These are phyloP conservation scores for Balamuthia mandrillaris DNA, from an alignment of 208 protist species.

Conservation along the genomic window DNA sequence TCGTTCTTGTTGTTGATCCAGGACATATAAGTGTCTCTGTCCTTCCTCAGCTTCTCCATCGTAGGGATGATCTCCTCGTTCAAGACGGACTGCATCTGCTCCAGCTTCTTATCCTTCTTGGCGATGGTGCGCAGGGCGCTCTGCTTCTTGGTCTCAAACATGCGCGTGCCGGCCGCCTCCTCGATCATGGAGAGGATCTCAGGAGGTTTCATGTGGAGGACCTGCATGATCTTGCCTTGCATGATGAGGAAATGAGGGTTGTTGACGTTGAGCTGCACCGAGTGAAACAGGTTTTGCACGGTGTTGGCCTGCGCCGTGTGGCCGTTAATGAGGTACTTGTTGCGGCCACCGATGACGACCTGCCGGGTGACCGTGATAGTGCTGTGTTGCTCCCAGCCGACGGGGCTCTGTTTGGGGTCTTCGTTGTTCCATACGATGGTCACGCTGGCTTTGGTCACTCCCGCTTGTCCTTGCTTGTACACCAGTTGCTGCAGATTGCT, in stretches of 20 bases:
- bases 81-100: conserved; percentile 91
- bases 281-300: conserved; percentile 99
- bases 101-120: conserved; percentile 98
- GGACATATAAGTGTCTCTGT: conserved; percentile 71
- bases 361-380: conserved; percentile 95
- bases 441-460: conserved; percentile 97
- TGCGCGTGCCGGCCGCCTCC: conserved; percentile 98
- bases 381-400: conserved; percentile 94
- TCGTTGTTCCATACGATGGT: conserved; percentile 98
- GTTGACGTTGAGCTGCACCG: conserved; percentile 99
- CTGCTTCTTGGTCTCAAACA: conserved; percentile 97
- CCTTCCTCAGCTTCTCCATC: conserved; percentile 77
- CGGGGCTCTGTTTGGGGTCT: conserved; percentile 87
- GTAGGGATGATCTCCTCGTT: conserved; percentile 83
- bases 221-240: conserved; percentile 96
- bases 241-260: conserved; percentile 99
- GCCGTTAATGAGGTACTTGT: conserved; percentile 99
- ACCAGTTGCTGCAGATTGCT: conserved; percentile 95
- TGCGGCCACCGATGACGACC: conserved; percentile 75
- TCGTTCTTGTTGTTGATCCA: conserved; percentile 65
- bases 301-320: conserved; percentile 88
- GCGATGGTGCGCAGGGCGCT: conserved; percentile 93
- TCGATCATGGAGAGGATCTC: conserved; percentile 98
- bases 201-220: conserved; percentile 99
- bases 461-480: conserved; percentile 98